phyloP scores from a whole-genome alignment of 2,329 filamentous ascomycete species.

The Aspergillus sp. region DNA sequence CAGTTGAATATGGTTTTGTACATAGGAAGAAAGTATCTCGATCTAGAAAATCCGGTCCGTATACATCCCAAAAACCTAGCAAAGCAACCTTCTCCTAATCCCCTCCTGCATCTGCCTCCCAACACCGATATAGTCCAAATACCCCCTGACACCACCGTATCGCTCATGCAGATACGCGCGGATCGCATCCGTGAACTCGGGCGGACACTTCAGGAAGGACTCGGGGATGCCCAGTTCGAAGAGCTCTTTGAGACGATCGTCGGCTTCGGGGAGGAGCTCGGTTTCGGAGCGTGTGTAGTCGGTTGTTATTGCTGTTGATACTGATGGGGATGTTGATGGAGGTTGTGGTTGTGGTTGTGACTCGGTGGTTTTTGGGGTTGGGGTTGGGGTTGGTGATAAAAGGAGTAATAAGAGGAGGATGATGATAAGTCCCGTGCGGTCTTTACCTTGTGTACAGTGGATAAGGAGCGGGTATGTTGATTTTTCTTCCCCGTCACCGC shows the following conservation, averaged over 20 bases:
- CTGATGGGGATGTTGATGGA: too few relatives aligned
- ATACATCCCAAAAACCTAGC: slow-evolving; percentile 7
- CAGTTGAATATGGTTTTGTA: too few relatives aligned
- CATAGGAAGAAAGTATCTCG: too few relatives aligned
- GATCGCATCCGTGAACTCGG: slow-evolving; percentile 55
- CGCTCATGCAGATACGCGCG: slow-evolving; percentile 48
- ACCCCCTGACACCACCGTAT: slow-evolving; percentile 60
- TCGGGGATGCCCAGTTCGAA: slow-evolving; percentile 60
- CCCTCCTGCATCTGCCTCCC: slow-evolving; percentile 35
- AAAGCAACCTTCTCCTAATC: slow-evolving; percentile 21
- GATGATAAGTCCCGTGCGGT: slow-evolving; percentile 67
- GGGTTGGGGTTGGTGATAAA: slow-evolving; percentile 42
- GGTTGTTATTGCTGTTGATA: slow-evolving; percentile 47
- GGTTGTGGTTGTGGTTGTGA: too few relatives aligned
- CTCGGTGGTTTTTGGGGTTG: slow-evolving; percentile 16
- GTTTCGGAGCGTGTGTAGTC: slow-evolving; percentile 64
- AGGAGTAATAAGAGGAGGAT: slow-evolving; percentile 57
- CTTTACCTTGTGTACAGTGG: slow-evolving; percentile 86
- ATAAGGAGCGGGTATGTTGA: slow-evolving; percentile 57
- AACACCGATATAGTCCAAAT: slow-evolving; percentile 59
- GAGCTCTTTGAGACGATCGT: slow-evolving; percentile 60
- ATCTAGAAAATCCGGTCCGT: too few relatives aligned
- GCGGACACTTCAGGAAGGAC: slow-evolving; percentile 61
- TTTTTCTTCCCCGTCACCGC: slow-evolving; percentile 21
- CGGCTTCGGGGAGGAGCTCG: slow-evolving; percentile 54